Conservation (phyloP, 1,284 basidiomycete genomes). For the Veloporphyrellus conicus region DNA sequence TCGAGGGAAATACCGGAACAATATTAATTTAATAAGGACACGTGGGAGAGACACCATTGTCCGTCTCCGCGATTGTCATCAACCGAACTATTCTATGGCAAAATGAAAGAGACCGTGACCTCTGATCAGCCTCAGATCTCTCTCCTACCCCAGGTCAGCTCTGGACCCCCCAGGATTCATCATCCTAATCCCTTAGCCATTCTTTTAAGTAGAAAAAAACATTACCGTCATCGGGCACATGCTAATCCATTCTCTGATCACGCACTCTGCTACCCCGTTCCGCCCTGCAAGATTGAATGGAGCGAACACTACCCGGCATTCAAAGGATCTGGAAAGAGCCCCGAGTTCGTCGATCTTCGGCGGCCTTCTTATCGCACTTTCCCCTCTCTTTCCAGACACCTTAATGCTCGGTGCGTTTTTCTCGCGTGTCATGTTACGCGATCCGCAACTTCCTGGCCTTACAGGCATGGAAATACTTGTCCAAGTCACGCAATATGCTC, state of each 20-base stretch:
- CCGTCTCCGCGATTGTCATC: constrained; percentile 8
- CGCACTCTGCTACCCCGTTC: constrained; percentile 82
- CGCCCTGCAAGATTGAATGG: constrained; percentile 83
- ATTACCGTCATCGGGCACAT: constrained; percentile 95
- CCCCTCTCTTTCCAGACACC: constrained; percentile 87
- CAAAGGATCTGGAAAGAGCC: constrained; percentile 53
- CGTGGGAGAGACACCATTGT: no score
- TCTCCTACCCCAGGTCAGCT: constrained; percentile 29
- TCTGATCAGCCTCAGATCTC: constrained; percentile 5
- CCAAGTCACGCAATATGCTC: constrained; percentile 94
- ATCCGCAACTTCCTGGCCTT: constrained; percentile 3
- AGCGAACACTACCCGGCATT: constrained; percentile 78
- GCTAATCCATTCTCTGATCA: constrained; percentile 99
- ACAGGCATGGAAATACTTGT: constrained; percentile 95
- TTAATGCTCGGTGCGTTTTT: constrained; percentile 83
- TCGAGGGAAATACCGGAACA: constrained; percentile 29
- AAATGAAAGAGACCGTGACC: constrained; percentile 30
- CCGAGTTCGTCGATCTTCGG: constrained; percentile 97
- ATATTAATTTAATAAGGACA: not conserved
- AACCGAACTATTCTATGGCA: constrained; percentile 4
- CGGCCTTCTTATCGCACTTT: constrained; percentile 86
- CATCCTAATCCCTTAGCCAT: not conserved
- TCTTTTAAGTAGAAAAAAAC: constrained; percentile 68
- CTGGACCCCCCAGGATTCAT: not conserved
- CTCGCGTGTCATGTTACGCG: not conserved